Evolutionary conservation across 768 basidiomycete species (phyloP).

Genomic region (Kwoniella bestiolae): DNA sequence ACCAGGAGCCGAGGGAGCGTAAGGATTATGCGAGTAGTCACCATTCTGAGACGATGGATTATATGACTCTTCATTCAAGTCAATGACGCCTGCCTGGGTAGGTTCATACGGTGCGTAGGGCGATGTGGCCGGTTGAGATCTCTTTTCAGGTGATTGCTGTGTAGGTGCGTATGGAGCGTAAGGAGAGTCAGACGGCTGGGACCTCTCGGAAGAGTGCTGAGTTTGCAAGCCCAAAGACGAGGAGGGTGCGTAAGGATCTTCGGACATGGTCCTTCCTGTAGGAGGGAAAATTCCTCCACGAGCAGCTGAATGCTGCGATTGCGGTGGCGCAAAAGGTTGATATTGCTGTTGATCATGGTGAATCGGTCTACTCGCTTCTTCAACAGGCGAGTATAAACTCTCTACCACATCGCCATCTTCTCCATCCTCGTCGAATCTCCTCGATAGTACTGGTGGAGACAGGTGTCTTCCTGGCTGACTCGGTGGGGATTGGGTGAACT

Average conservation of each 20-base stretch:
- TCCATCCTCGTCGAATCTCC: slow-evolving; percentile 20
- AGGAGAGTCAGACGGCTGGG: no score
- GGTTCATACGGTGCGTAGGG: slow-evolving; percentile 3
- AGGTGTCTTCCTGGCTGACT: background rate
- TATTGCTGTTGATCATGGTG: background rate
- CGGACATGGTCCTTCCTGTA: background rate
- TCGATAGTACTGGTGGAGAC: slow-evolving; percentile 18
- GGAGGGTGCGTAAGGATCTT: slow-evolving; percentile 21
- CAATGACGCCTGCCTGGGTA: background rate
- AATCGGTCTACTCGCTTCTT: background rate
- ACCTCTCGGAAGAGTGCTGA: no score
- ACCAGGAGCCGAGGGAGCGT: slow-evolving; percentile 5
- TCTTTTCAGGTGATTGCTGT: background rate
- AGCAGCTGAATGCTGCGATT: background rate
- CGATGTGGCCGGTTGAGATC: background rate
- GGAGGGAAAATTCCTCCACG: background rate
- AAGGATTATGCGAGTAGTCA: slow-evolving; percentile 14
- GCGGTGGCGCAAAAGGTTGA: background rate
- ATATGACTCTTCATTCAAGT: slow-evolving; percentile 11
- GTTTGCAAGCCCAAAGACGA: no score
- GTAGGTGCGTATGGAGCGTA: no score
- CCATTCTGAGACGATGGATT: background rate
- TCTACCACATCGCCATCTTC: slow-evolving; percentile 13
- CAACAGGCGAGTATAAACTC: slow-evolving; percentile 5
- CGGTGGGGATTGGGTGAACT: background rate